Percentiles rank a stretch among this genome's conserved stretches.
These are phyloP conservation scores for Penicillium janthinellum DNA, from an alignment of 2,329 filamentous ascomycete species.

Conservation along the genomic window DNA sequence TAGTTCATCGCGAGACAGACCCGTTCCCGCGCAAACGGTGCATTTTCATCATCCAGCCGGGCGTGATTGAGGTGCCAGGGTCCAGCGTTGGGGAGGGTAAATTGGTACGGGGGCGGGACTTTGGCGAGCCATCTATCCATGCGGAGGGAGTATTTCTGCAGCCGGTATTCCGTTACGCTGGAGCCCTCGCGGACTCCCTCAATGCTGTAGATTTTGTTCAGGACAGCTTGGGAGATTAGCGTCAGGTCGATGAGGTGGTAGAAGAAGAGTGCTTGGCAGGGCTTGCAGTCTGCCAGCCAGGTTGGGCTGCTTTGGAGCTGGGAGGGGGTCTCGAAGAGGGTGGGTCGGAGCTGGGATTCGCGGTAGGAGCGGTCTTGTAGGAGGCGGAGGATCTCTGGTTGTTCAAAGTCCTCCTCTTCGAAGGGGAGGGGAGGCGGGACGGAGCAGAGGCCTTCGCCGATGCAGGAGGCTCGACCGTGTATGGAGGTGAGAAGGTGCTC, in stretches of 20 bases:
- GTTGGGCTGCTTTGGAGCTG: slow-evolving; percentile 13
- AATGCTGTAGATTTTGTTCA: slow-evolving; percentile 44
- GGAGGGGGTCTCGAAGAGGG: slow-evolving; percentile 28
- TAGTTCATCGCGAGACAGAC: slow-evolving; percentile 44
- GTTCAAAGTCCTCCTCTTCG: slow-evolving; percentile 40
- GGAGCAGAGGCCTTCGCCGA: slow-evolving; percentile 42
- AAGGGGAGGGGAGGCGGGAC: slow-evolving; percentile 40
- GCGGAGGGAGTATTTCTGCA: slow-evolving; percentile 33
- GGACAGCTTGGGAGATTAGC: slow-evolving; percentile 40
- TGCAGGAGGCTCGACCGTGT: slow-evolving; percentile 45
- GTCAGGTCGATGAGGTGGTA: slow-evolving; percentile 40
- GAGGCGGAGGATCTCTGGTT: slow-evolving; percentile 27
- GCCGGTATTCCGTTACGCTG: slow-evolving; percentile 35
- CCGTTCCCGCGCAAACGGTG: slow-evolving; percentile 32
- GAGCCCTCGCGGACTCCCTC: slow-evolving; percentile 35
- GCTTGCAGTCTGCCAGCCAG: slow-evolving; percentile 29
- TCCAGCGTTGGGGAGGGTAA: slow-evolving; percentile 29
- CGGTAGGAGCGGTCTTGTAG: slow-evolving; percentile 26
- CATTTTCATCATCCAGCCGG: slow-evolving; percentile 14
- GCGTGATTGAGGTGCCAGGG: slow-evolving; percentile 27
- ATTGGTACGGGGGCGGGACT: slow-evolving; percentile 37
- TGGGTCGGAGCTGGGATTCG: slow-evolving; percentile 28
- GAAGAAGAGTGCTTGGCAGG: slow-evolving; percentile 42
- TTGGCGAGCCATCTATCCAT: slow-evolving; percentile 41
- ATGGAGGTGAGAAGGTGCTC: slow-evolving; percentile 47